Base-by-base conservation (phyloP, 805 yeast species). In the Cyberlindnera veronae region DNA sequence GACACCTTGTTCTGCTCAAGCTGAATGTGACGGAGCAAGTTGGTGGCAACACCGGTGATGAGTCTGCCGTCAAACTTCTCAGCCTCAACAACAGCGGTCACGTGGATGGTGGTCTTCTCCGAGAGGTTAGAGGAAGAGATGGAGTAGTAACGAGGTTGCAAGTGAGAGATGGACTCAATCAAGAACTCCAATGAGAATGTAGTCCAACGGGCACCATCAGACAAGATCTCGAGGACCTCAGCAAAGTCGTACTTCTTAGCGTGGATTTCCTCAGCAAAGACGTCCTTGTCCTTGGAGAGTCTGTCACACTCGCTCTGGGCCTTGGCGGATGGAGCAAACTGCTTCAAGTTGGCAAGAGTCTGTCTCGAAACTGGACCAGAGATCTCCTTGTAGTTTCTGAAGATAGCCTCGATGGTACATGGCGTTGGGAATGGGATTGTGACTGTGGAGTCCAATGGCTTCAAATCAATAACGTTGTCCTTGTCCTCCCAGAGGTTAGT, bases 121-220 rank as follows among this genome's bases (percentile, higher is more conserved):
- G 79, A 72, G 38, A 78, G 63, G 1, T 95, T 81, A 5, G 96
- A 87, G 1, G 97, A 90, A 2, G 97, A 90, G 51, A 91, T 91
- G 17, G 98, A 91, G 66, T 91, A 91, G 68, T 88, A 91, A 63
- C 99, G 90, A 30, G 97, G 96, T 62, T 84, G 95, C 57, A 93
- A 68, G 52, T 79, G 85, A 31, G 89, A 76, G 47, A 93, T 62
- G 22, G 83, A 74, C 68, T 91, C 99, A 52, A 90, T 69, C 29
- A 93, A 64, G 57, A 90, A 86, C 46, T 79, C 81, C 69, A 91
- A 84, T 23, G 98, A 96, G 34, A 91, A 84, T 12, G n/a, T n/a
- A n/a, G 60, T 51, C 98, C 98, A 93, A n/a, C 76, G 62, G 20
- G 46, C 55, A 41, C 86, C 88, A 12, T 68, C 55, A 13, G 95